Conservation (phyloP, 352 stramenopile genomes). For the Pythium aristosporum region DNA sequence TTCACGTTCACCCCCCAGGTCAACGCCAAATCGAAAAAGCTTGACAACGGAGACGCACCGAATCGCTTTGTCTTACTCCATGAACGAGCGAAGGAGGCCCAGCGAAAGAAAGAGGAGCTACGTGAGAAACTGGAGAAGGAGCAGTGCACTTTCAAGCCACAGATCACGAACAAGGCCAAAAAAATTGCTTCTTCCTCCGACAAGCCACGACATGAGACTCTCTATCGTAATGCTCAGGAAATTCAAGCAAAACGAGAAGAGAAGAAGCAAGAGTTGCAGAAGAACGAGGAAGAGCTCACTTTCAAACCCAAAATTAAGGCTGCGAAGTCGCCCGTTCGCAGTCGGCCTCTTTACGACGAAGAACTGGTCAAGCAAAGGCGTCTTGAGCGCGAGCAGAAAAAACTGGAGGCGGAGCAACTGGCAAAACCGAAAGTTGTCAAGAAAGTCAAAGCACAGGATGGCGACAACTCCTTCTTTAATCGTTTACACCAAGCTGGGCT, state of each 20-base stretch:
- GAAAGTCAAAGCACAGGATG: slow-evolving; percentile 38
- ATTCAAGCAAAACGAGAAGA: slow-evolving; percentile 69
- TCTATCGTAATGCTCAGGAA: slow-evolving; percentile 69
- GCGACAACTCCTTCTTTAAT: slow-evolving; percentile 51
- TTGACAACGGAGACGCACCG: slow-evolving; percentile 29
- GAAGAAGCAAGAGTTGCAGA: slow-evolving; percentile 57
- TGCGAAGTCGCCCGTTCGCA: slow-evolving; percentile 55
- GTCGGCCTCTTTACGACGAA: slow-evolving; percentile 63
- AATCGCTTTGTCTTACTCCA: slow-evolving; percentile 50
- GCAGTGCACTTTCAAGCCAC: slow-evolving; percentile 63
- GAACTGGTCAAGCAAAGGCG: slow-evolving; percentile 73
- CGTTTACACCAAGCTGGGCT: slow-evolving; percentile 70
- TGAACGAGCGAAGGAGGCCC: slow-evolving; percentile 51
- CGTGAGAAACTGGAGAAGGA: slow-evolving; percentile 50
- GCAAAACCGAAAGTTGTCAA: slow-evolving; percentile 64
- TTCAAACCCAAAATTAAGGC: slow-evolving; percentile 80
- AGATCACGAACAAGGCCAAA: slow-evolving; percentile 66
- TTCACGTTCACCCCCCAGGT: slow-evolving; percentile 65
- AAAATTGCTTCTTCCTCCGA: slow-evolving; percentile 39
- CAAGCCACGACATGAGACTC: slow-evolving; percentile 64
- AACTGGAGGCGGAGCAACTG: slow-evolving; percentile 58
- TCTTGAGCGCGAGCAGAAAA: slow-evolving; percentile 68
- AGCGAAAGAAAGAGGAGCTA: slow-evolving; percentile 54
- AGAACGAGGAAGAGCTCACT: slow-evolving; percentile 58
- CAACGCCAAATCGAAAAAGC: slow-evolving; percentile 46